phyloP scores from a whole-genome alignment of 768 basidiomycete species.

The Suillus sp. region DNA sequence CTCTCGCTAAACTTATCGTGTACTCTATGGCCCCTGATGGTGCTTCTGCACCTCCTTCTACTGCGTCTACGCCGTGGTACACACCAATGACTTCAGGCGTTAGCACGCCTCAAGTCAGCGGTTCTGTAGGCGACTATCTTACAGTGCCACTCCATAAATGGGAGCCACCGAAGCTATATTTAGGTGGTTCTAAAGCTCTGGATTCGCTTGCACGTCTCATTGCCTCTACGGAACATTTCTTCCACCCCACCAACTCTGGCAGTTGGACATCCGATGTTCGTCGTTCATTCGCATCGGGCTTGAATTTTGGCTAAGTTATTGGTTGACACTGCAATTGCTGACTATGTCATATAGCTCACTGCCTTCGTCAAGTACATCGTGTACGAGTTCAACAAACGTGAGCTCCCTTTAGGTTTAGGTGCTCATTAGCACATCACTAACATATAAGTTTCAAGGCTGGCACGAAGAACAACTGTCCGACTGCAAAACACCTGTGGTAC shows the following conservation, averaged over 20 bases:
- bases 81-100: constrained; percentile 70
- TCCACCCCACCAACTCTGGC: constrained; percentile 25
- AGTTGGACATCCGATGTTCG: constrained; percentile 44
- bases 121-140: constrained; percentile 55
- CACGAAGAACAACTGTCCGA: constrained; percentile 73
- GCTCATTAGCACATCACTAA: constrained; percentile 2
- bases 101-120: constrained; percentile 34
- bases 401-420: constrained; percentile 14
- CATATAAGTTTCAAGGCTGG: constrained; percentile 53
- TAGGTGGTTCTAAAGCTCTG: constrained; percentile 84
- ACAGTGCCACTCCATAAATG: constrained; percentile 58
- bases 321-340: constrained; percentile 10
- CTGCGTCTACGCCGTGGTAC: constrained; percentile 68
- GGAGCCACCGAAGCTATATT: constrained; percentile 46
- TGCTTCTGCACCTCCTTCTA: constrained; percentile 56
- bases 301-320: not conserved
- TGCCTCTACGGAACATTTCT: constrained; percentile 72
- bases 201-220: constrained; percentile 85
- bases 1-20: constrained; percentile 82
- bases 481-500: constrained; percentile 77
- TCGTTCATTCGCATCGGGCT: constrained; percentile 11
- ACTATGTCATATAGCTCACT: constrained; percentile 9
- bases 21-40: constrained; percentile 84
- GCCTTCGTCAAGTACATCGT: constrained; percentile 66
- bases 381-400: constrained; percentile 84